A percentile compares a stretch with the other conserved stretches of the same genome.
Conservation (phyloP, 352 stramenopile genomes). For the Phytophthora foliorum region DNA sequence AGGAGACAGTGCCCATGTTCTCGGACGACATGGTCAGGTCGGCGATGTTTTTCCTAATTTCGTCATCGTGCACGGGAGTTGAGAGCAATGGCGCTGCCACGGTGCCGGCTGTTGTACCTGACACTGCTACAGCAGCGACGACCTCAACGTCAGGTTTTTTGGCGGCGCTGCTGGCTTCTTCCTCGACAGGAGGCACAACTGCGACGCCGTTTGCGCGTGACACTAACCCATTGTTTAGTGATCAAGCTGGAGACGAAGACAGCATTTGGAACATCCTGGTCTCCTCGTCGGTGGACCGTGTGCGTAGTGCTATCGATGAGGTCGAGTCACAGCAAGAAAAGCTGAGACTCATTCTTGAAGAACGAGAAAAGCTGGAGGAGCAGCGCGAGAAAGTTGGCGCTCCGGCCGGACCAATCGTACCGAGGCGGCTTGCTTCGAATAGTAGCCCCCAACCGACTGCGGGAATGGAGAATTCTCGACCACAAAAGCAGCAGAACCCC, state of each 20-base stretch:
- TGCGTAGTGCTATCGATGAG: conserved; percentile 58
- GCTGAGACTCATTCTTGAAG: conserved; percentile 66
- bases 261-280: conserved; percentile 81
- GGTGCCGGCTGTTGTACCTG: background rate
- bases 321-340: conserved; percentile 60
- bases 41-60: conserved; percentile 70
- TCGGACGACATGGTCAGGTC: conserved; percentile 75
- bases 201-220: conserved; percentile 20
- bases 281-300: conserved; percentile 74
- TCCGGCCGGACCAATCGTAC: conserved; percentile 18
- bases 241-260: conserved; percentile 66
- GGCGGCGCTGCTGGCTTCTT: conserved; percentile 62
- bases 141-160: conserved; percentile 54
- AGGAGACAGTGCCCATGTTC: conserved; percentile 37
- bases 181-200: conserved; percentile 42
- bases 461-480: conserved; percentile 5
- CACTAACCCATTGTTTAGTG: conserved; percentile 63
- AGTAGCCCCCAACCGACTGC: background rate
- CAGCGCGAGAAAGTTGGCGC: conserved; percentile 60
- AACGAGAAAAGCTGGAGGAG: conserved; percentile 70
- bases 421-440: background rate
- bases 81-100: conserved; percentile 23
- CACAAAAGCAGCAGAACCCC: conserved; percentile 32
- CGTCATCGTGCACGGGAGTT: conserved; percentile 57
- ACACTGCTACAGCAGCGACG: conserved; percentile 20